phyloP scores from a whole-genome alignment of 768 basidiomycete genomes.

The Rhodotorula toruloides region DNA sequence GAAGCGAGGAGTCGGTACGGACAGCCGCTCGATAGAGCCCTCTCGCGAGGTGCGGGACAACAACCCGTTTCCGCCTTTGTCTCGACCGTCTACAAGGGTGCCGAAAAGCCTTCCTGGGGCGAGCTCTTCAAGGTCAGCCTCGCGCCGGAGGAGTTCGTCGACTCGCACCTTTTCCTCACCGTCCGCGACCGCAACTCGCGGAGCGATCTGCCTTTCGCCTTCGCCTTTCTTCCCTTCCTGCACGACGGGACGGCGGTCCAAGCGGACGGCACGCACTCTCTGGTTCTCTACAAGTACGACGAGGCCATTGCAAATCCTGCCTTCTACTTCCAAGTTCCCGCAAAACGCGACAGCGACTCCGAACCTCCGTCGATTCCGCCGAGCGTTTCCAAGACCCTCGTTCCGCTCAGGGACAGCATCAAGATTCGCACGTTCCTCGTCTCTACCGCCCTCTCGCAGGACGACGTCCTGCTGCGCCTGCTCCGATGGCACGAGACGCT shows the following conservation, averaged over 20 bases:
- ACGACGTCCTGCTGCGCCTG: conserved; percentile 70
- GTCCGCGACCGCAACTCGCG: conserved; percentile 53
- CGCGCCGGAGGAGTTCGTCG: conserved; percentile 60
- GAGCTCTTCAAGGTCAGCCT: conserved; percentile 85
- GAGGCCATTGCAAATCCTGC: conserved; percentile 51
- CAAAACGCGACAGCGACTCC: conserved; percentile 54
- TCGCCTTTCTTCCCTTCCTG: conserved; percentile 83
- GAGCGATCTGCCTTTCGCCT: conserved; percentile 64
- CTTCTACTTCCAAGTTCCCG: conserved; percentile 66
- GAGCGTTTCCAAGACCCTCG: conserved; percentile 57
- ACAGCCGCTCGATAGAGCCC: conserved; percentile 60
- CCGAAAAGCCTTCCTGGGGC: no score
- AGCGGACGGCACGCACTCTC: conserved; percentile 79
- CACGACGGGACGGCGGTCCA: conserved; percentile 70
- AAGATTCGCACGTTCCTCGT: conserved; percentile 82
- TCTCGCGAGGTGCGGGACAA: conserved; percentile 82
- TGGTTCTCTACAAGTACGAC: conserved; percentile 79
- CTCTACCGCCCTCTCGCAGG: conserved; percentile 88
- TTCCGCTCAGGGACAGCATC: conserved; percentile 64
- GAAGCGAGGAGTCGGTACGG: conserved; percentile 77
- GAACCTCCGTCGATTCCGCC: conserved; percentile 52
- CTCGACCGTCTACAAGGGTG: no score
- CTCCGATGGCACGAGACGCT: conserved; percentile 70
- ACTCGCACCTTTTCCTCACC: conserved; percentile 90
- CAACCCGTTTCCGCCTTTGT: conserved; percentile 71